Conservation (phyloP, 2,329 filamentous ascomycete genomes). For the Aspergillus fumigatiaffinis region DNA sequence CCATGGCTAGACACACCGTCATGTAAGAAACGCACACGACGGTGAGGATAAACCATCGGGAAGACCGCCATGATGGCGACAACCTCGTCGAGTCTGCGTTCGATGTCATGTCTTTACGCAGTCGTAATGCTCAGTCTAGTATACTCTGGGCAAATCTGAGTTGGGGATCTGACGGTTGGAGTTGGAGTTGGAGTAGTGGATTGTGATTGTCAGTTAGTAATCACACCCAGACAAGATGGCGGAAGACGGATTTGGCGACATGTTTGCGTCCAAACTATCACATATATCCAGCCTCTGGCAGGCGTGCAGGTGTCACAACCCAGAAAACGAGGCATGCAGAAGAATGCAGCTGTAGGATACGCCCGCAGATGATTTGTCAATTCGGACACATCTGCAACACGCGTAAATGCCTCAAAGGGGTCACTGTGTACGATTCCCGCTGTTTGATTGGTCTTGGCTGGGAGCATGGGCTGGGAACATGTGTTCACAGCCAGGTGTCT, state of each 20-base stretch:
- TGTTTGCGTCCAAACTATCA: not conserved
- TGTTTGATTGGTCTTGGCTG: not conserved
- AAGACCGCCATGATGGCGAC: not conserved
- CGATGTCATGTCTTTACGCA: not conserved
- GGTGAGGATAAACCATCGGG: not conserved
- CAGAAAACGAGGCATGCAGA: not conserved
- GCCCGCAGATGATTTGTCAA: not conserved
- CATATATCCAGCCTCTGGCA: not conserved
- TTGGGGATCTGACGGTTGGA: not conserved
- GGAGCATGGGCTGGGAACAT: not conserved
- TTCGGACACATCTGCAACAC: not conserved
- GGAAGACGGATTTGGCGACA: not conserved
- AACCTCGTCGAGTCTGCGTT: not conserved
- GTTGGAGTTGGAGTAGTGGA: not conserved
- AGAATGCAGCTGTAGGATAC: not conserved
- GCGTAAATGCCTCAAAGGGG: not conserved
- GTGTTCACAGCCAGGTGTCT: not conserved
- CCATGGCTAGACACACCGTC: not conserved
- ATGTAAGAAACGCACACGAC: not conserved
- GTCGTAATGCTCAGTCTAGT: not conserved
- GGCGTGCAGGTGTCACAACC: not conserved
- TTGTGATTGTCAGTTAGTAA: not conserved
- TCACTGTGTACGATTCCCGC: not conserved
- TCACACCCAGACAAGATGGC: not conserved
- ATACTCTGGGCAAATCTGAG: not conserved